A percentile compares a stretch with the other conserved stretches of the same genome.
phyloP scores from a whole-genome alignment of 345 rosid genomes.

The Garcia nutans region DNA sequence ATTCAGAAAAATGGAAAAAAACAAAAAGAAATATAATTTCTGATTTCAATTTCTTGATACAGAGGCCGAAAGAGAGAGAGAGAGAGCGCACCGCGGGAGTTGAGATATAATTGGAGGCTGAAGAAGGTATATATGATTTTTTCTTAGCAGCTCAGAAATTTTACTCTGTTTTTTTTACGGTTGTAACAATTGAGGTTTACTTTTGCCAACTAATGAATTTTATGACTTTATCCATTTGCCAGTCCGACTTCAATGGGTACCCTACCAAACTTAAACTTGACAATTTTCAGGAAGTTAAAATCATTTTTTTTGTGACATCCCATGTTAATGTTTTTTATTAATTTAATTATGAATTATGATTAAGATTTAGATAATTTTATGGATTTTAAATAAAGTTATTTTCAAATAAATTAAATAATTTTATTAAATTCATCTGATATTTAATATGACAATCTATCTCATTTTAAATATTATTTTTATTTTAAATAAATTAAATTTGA shows the following conservation, averaged over 20 bases:
- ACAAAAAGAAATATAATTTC: not conserved
- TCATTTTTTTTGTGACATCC: no score
- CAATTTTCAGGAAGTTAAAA: no score
- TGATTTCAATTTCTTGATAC: not conserved
- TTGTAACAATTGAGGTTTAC: not conserved
- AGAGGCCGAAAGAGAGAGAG: not conserved
- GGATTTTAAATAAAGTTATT: no score
- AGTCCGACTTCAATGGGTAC: slow-evolving; percentile 4
- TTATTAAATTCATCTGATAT: no score
- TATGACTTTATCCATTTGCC: no score
- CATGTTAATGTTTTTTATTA: no score
- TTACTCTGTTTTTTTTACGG: not conserved
- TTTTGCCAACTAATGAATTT: not conserved
- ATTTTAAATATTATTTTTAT: no score
- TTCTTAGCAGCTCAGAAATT: not conserved
- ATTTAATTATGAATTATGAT: no score
- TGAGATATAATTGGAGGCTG: slow-evolving; percentile 26
- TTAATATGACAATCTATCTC: no score
- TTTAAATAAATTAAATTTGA: no score
- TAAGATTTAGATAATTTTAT: no score
- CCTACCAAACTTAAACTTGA: not conserved
- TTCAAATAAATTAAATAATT: no score
- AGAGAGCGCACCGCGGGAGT: slow-evolving; percentile 19
- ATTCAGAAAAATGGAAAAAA: not conserved
- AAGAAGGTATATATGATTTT: not conserved